These are phyloP conservation scores for Orbilia ellipsospora DNA, from an alignment of 2,329 filamentous ascomycete species.

Conservation along the genomic window DNA sequence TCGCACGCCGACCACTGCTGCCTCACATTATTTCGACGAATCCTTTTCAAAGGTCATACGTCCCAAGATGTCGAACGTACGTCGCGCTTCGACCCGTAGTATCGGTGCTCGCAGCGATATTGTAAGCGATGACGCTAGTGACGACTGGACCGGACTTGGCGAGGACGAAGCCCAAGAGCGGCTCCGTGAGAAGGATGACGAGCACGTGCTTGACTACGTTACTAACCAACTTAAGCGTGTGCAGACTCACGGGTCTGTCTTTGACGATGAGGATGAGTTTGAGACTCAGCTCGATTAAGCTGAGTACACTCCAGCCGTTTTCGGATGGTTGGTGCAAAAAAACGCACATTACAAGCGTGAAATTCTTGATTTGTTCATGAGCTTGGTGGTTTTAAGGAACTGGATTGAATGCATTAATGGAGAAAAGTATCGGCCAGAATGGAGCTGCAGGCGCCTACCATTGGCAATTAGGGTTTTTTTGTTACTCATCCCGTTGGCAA, in stretches of 20 bases:
- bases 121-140: conserved; percentile 66
- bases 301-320: background rate
- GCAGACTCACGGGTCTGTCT: conserved; percentile 68
- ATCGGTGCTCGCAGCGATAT: conserved; percentile 84
- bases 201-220: conserved; percentile 83
- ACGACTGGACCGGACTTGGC: conserved; percentile 66
- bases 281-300: conserved; percentile 68
- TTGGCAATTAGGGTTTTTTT: conserved; percentile 21
- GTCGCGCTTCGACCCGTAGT: conserved; percentile 84
- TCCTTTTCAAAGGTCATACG: conserved; percentile 70
- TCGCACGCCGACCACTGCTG: conserved; percentile 82
- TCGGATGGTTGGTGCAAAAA: background rate
- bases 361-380: conserved; percentile 11
- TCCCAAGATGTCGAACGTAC: conserved; percentile 66
- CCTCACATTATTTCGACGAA: conserved; percentile 96
- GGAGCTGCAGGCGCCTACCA: conserved; percentile 1
- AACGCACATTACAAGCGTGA: conserved; percentile 15
- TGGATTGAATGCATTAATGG: background rate
- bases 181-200: conserved; percentile 69
- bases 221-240: conserved; percentile 81
- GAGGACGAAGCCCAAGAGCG: conserved; percentile 68
- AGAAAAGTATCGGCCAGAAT: background rate
- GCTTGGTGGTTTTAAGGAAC: background rate
- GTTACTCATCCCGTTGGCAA: conserved; percentile 4
- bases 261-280: conserved; percentile 71